Conservation (phyloP, 768 basidiomycete species). For the Phanerochaete carnosa region DNA sequence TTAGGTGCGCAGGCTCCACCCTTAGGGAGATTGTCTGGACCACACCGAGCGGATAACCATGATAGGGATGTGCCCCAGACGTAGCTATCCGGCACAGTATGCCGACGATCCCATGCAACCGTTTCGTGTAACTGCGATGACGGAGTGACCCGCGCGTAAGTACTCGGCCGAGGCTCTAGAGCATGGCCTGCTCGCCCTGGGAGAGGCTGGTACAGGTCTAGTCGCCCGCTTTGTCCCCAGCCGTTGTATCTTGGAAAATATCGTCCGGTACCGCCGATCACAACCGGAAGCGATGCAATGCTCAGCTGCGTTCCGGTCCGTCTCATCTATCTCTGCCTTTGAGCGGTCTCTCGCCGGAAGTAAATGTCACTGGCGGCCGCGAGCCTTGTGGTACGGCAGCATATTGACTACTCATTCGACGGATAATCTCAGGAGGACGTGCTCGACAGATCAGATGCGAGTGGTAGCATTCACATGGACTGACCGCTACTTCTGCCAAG, state of each 20-base stretch:
- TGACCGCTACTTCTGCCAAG: background rate
- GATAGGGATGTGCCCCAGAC: background rate
- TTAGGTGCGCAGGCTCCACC: background rate
- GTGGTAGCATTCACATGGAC: background rate
- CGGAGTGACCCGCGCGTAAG: background rate
- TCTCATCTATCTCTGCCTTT: background rate
- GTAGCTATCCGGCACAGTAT: background rate
- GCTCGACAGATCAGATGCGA: background rate
- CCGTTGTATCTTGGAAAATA: too few relatives aligned
- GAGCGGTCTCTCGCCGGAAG: background rate
- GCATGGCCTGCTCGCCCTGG: background rate
- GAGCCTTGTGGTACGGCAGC: background rate
- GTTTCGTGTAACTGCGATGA: background rate
- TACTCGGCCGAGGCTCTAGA: background rate
- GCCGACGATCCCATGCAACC: background rate
- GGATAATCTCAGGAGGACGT: background rate
- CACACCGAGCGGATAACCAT: background rate
- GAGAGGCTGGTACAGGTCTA: background rate
- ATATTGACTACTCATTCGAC: background rate
- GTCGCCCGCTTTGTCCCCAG: background rate
- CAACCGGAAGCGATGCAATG: background rate
- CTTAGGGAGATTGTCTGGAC: background rate
- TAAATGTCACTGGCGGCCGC: background rate
- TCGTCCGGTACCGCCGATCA: background rate
- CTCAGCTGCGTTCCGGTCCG: too few relatives aligned